Evolutionary conservation across 2,329 filamentous ascomycete species (phyloP).

Genomic region (Xylariales sp.): DNA sequence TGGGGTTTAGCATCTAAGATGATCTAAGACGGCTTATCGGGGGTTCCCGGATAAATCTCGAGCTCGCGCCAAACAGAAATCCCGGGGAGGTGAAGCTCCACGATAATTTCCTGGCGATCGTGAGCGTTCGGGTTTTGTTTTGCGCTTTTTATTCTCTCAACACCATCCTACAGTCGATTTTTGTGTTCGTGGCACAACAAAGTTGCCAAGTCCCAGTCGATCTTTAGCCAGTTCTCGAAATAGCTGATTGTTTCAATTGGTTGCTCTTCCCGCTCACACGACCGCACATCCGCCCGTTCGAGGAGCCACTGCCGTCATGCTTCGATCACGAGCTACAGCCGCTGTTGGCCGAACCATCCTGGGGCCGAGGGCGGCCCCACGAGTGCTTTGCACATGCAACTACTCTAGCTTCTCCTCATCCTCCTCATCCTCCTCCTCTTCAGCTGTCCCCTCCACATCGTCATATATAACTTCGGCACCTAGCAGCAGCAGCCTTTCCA

Average conservation of each 20-base stretch:
- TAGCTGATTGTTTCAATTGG: conserved; percentile 21
- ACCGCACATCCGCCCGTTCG: not conserved
- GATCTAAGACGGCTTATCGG: conserved; percentile 21
- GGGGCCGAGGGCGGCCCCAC: conserved; percentile 52
- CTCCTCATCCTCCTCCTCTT: conserved; percentile 5
- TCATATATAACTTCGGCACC: conserved; percentile 42
- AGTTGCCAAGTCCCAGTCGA: not conserved
- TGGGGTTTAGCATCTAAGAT: too few relatives aligned
- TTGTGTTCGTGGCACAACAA: not conserved
- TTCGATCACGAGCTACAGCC: conserved; percentile 53
- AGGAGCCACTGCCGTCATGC: conserved; percentile 43
- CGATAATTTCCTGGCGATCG: conserved; percentile 24
- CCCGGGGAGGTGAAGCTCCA: conserved; percentile 23
- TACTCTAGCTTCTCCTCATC: conserved; percentile 41
- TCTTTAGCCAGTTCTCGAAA: not conserved
- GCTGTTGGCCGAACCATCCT: conserved; percentile 49
- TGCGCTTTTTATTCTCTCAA: conserved; percentile 32
- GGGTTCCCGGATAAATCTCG: conserved; percentile 17
- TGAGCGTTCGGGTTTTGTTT: conserved; percentile 7
- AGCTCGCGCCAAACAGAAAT: not conserved
- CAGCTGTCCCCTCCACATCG: conserved; percentile 38
- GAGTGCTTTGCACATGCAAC: conserved; percentile 52
- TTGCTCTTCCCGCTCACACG: conserved; percentile 9
- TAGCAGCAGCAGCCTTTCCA: conserved; percentile 33
- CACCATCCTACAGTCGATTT: conserved; percentile 1